These are phyloP conservation scores for Rhynchospora pubera DNA, from an alignment of 176 grass and related monocot genomes.

Conservation along the genomic window DNA sequence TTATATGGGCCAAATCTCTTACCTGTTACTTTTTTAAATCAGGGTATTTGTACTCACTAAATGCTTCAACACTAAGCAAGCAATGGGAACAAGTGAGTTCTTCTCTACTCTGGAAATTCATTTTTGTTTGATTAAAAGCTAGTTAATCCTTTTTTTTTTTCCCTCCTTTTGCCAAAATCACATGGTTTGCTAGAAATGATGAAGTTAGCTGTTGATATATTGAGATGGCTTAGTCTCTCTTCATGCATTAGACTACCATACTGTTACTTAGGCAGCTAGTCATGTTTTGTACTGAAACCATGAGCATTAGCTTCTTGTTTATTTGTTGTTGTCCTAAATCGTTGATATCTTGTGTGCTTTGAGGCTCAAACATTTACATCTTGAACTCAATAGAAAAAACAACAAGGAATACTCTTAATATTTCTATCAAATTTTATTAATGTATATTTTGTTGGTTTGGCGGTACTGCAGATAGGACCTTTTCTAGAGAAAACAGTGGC, in stretches of 20 bases:
- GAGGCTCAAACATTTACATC: not conserved
- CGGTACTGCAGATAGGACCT: slow-evolving; percentile 58
- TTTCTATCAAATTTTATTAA: slow-evolving; percentile 24
- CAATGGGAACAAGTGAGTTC: slow-evolving; percentile 85
- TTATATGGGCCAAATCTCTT: slow-evolving; percentile 17
- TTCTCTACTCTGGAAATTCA: not conserved
- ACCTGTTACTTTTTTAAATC: slow-evolving; percentile 21
- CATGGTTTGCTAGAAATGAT: not conserved
- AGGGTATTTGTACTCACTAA: slow-evolving; percentile 89
- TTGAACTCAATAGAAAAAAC: not conserved
- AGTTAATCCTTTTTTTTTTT: not conserved
- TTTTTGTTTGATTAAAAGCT: not conserved
- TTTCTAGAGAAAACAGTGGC: slow-evolving; percentile 63
- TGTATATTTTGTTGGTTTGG: slow-evolving; percentile 10
- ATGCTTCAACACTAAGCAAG: slow-evolving; percentile 95
- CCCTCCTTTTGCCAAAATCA: not conserved
- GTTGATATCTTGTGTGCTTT: not conserved
- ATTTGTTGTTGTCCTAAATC: slow-evolving; percentile 16
- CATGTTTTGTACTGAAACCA: not conserved
- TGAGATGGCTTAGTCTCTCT: not conserved
- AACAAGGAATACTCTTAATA: not conserved
- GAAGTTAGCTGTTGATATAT: not conserved
- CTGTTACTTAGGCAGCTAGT: not conserved
- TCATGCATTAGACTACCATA: not conserved
- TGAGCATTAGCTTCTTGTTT: not conserved